Base-by-base conservation (phyloP, 371 early-diverging fungal species). In the Entomophthora muscae region DNA sequence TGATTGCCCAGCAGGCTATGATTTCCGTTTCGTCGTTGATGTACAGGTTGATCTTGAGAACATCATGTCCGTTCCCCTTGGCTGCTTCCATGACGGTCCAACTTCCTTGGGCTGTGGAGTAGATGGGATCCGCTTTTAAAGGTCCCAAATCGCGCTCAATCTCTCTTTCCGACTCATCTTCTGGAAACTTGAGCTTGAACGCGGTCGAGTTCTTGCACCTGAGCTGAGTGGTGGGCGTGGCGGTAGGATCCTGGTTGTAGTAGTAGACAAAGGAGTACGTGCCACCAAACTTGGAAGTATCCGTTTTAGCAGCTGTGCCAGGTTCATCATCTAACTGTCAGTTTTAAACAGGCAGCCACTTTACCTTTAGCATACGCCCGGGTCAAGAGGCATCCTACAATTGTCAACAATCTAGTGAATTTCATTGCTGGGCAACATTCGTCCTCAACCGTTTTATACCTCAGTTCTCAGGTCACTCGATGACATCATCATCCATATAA, bases 231-330 rank as follows among this genome's bases (percentile, higher is more conserved):
- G 59, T 58, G 10, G 3, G 12, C 7, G 59, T 13, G 21, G 59
- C 30, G 28, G 26, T 21, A 17, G 24, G 12, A 17, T 42, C 17
- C 10, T 5, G 17, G 17, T 42, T 42, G 59, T 30, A 30, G 31
- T 28, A 58, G 31, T 58, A 58, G 30, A 30, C 31, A 32, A 58
- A 58, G 26, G 24, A 21, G 31, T 58, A 58, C 5, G 31, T n/a
- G 5, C 59, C 59, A 31, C 22, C 59, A 30, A 28, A 58, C 30
- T 32, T 27, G 12, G 59, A 13, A 3, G 59, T 32, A 30, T 58
- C 59, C n/a, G 59, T 58, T 3, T 58, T 58, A 3, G 59, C 59
- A 21, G 31, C 59, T 55, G 21, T 55, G 21, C 55, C 55, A 29
- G 12, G 12, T n/a, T n/a, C n/a, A n/a, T n/a, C n/a, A n/a, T n/a